Base-by-base conservation (phyloP, 1,284 basidiomycete species). In the Microbotryomycetes sp. region DNA sequence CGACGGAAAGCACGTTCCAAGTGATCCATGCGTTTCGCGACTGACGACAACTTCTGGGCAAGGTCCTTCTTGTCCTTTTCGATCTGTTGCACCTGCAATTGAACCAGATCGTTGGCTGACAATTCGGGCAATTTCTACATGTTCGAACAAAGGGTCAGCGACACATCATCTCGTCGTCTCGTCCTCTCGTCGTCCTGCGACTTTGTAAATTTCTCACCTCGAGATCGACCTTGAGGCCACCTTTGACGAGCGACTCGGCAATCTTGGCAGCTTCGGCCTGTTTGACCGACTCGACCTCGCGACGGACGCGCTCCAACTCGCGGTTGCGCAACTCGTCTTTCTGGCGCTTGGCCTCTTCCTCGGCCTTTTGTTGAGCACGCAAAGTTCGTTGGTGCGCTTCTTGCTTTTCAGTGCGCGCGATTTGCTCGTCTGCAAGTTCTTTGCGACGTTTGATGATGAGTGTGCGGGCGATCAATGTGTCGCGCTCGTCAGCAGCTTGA, bases 51-150 rank as follows among this genome's bases (percentile, higher is more conserved):
- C 28, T 87, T 84, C 72, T 93, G 89, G 66, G 82, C 83, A 68
- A 91, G 81, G 70, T 93, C 89, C 71, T 86, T 87, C 83, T 96
- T 96, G 79, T 97, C 94, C 79, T 96, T 97, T 79, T 97, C 93
- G 59, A 96, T 81, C 74, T 96, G 91, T 70, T 90, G 86, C 56
- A 97, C 92, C 76, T 97, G 92, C 71, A 97, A 84, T 57, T 84
- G 84, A 75, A 97, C 89, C 65, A 98, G 83, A 67, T 86, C 86
- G 73, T 90, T 86, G 9, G 92, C 62, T n/a, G 62, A 61, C 52
- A 62, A 56, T 31, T 60, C 63, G 31, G 57, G 58, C 22, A 66
- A 56, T 22, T 62, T 59, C 56, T 66, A 25, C 30, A 54, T 42
- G 36, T 42, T 42, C 36, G 19, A 4, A 48, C 6, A 15, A 7